Evolutionary conservation across 2,329 filamentous ascomycete species (phyloP), one percentile per base, ranked within the genome.

Genomic region (Venturia nashicola): DNA sequence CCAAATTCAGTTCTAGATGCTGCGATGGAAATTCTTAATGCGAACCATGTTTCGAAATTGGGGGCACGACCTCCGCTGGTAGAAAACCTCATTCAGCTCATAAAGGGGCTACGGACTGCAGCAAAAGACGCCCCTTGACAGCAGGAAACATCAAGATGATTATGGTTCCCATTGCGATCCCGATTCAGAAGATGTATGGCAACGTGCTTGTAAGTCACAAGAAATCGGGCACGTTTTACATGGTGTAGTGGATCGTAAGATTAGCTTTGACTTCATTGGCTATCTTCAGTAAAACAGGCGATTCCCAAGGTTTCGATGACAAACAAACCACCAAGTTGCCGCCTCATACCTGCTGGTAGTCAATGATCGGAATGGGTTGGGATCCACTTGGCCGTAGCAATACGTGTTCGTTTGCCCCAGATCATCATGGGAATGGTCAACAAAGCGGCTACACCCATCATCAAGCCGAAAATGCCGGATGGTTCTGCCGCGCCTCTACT

Each of bases 21-120:
- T 23, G 78, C 83, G 2, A 80, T 85, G 62, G 79, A 82, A 44
- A 75, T 86, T 11, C 76, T 90, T 66, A 74, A 77, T 40, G 72
- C 76, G 46, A 85, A 86, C 67, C 71, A 84, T 80, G 65, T 64
- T 61, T 46, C 23, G 27, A 12, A 39, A 6, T 2, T 43, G 27
- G 48, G 48, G 16, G 61, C 69, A 7, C 71, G 73, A 65, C 83
- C 86, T 14, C 82, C 86, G 0, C 78, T 90, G 55, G 85, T 89
- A 1, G 86, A 88, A 68, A 89, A 89, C 66, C 71, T 90, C 59
- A 81, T 85, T 57, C 79, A 84, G 57, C 73, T 90, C 67, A 81
- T 90, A 68, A 80, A 80, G 66, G 84, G 86, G 67, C 72, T 89
- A 62, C 81, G 82, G 4, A 77, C 78, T 67, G 81, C 81, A 4